Conservation (phyloP, 2,329 filamentous ascomycete species). For the Cladorrhinum sp. region DNA sequence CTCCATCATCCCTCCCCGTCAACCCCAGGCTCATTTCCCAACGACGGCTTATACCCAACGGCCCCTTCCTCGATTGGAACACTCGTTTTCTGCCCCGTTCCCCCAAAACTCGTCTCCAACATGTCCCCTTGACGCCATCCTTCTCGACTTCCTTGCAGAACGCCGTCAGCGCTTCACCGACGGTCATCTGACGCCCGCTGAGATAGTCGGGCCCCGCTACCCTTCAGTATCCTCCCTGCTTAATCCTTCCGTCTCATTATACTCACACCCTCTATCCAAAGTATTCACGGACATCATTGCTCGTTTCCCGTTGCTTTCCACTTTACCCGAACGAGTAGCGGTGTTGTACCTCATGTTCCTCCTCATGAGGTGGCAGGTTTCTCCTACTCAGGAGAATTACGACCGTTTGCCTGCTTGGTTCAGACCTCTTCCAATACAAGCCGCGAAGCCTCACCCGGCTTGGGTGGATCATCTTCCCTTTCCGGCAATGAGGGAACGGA, state of each 20-base stretch:
- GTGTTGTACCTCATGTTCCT: slow-evolving; percentile 85
- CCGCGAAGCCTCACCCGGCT: slow-evolving; percentile 65
- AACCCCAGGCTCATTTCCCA: background rate
- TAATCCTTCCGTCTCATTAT: slow-evolving; percentile 61
- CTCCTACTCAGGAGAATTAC: slow-evolving; percentile 75
- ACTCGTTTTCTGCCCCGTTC: slow-evolving; percentile 32
- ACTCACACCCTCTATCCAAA: slow-evolving; percentile 75
- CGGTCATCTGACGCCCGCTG: slow-evolving; percentile 56
- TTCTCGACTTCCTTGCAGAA: slow-evolving; percentile 74
- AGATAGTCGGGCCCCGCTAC: slow-evolving; percentile 73
- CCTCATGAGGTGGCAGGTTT: slow-evolving; percentile 80
- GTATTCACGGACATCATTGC: slow-evolving; percentile 81
- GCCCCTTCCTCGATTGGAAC: background rate
- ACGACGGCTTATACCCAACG: background rate
- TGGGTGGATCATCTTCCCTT: slow-evolving; percentile 85
- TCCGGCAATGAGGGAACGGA: slow-evolving; percentile 68
- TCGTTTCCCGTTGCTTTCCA: slow-evolving; percentile 76
- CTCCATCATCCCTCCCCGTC: slow-evolving; percentile 3
- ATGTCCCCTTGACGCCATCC: slow-evolving; percentile 73
- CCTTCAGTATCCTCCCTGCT: slow-evolving; percentile 77
- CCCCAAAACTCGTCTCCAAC: slow-evolving; percentile 65
- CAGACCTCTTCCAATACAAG: slow-evolving; percentile 63
- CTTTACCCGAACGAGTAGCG: slow-evolving; percentile 78
- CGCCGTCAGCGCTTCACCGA: slow-evolving; percentile 63
- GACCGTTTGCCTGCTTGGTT: slow-evolving; percentile 73